Base-by-base conservation (phyloP, 805 yeast genomes). In the Candida palmyrensis region DNA sequence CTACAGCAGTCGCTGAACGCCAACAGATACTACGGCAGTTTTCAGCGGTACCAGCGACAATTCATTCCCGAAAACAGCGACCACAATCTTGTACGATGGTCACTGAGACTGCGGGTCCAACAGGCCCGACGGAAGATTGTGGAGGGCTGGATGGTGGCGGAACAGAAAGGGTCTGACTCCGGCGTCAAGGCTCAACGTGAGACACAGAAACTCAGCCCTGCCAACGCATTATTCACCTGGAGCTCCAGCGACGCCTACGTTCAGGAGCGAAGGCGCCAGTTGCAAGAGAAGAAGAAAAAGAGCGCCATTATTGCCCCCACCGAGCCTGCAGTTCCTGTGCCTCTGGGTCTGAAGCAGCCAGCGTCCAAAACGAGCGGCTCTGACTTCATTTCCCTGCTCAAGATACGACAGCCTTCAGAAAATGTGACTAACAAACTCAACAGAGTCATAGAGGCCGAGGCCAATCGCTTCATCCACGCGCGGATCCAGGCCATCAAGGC, bases 221-320 rank as follows among this genome's bases (percentile, higher is more conserved):
- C 65, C 15, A 63, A 53, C 38, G 51, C 61, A n/a, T 48, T 66
- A 24, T 66, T 66, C 36, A 49, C 59, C 31, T 66, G 72, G 72
- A 61, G 69, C 12, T 62, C 70, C 1, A 57, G 62, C 19, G 72
- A 66, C 30, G 49, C 55, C 8, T 62, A 62, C 36, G 55, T 66
- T 8, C 55, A 51, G 16, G 52, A 53, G 1, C 45, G 69, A 19
- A 56, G 53, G 36, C 37, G 41, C 19, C 59, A 57, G 29, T 40
- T 57, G 14, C 49, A 40, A 37, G 27, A 28, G 37, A 19, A 25
- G 12, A 11, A 13, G n/a, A 33, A 21, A 23, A 25, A n/a, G 27
- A 29, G 19, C 14, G 20, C 19, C 29, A 36, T 19, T 7, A 14
- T 17, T 10, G 24, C 18, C 12, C 25, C 40, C 12, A 16, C 25